Conservation (phyloP, 495 filamentous ascomycete genomes). For the Penicillium dipodomyicola region DNA sequence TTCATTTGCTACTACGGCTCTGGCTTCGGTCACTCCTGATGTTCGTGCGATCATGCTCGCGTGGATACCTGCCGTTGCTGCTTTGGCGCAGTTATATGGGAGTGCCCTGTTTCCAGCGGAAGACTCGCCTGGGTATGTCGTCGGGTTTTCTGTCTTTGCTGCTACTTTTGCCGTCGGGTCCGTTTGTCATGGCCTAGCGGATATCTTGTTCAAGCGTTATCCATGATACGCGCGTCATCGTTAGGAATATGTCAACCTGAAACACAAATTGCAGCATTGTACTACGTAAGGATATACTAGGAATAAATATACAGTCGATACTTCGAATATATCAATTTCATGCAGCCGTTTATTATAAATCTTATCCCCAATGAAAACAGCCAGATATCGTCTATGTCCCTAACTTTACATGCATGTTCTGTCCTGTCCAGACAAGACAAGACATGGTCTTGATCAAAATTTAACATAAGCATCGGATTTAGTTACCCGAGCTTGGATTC, state of each 20-base stretch:
- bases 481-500: conserved; percentile 12
- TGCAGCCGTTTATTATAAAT: conserved; percentile 13
- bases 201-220: conserved; percentile 12
- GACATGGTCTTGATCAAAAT: conserved; percentile 15
- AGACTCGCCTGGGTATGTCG: conserved; percentile 11
- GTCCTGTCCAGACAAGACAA: conserved; percentile 17
- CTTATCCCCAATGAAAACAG: conserved; percentile 2
- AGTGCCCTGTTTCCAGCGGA: conserved; percentile 10
- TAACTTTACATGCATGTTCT: conserved; percentile 16
- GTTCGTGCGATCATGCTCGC: conserved; percentile 13
- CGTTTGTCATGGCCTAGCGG: background rate
- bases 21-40: conserved; percentile 4
- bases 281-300: background rate
- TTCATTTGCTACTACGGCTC: conserved; percentile 9
- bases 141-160: conserved; percentile 10
- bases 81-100: conserved; percentile 13
- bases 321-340: conserved; percentile 2
- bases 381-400: conserved; percentile 11
- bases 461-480: conserved; percentile 13
- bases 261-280: background rate
- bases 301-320: background rate
- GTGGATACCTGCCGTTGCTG: conserved; percentile 4
- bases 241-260: background rate
- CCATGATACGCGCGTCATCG: background rate
- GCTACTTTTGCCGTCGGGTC: conserved; percentile 7